These are phyloP conservation scores for Ogataea ramenticola DNA, from an alignment of 805 yeast species.

Conservation along the genomic window DNA sequence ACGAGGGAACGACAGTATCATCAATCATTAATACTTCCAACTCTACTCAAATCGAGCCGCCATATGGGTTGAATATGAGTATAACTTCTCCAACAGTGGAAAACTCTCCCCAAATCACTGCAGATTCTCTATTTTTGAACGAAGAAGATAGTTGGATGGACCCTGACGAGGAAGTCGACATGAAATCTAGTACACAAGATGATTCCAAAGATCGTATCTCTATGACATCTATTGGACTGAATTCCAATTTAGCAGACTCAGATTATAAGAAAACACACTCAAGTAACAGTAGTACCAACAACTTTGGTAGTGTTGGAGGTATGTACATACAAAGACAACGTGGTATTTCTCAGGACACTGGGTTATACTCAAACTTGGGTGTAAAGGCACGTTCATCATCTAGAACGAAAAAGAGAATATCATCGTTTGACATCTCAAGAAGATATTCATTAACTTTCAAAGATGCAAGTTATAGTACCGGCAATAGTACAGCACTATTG, in stretches of 20 bases:
- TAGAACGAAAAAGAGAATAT: background rate
- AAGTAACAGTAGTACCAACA: too few species aligned
- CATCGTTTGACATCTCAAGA: conserved; percentile 9
- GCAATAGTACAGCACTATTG: background rate
- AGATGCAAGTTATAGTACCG: background rate
- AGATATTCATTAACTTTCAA: conserved; percentile 14
- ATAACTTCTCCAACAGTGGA: background rate
- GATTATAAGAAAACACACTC: too few species aligned
- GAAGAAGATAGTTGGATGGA: conserved; percentile 50
- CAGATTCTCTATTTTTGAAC: conserved; percentile 27
- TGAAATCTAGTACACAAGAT: too few species aligned
- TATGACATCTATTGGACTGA: background rate
- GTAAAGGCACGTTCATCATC: too few species aligned
- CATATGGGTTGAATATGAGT: too few species aligned
- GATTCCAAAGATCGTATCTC: background rate
- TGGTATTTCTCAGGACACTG: too few species aligned
- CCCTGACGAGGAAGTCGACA: conserved; percentile 22
- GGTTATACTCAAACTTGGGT: too few species aligned
- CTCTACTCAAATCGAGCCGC: too few species aligned
- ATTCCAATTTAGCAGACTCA: too few species aligned
- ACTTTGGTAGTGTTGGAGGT: too few species aligned
- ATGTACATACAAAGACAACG: too few species aligned
- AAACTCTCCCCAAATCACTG: conserved; percentile 3
- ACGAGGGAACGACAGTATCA: background rate
- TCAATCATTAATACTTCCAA: too few species aligned